phyloP scores from a whole-genome alignment of 2,329 filamentous ascomycete species.

The Nannizziopsis barbatae region DNA sequence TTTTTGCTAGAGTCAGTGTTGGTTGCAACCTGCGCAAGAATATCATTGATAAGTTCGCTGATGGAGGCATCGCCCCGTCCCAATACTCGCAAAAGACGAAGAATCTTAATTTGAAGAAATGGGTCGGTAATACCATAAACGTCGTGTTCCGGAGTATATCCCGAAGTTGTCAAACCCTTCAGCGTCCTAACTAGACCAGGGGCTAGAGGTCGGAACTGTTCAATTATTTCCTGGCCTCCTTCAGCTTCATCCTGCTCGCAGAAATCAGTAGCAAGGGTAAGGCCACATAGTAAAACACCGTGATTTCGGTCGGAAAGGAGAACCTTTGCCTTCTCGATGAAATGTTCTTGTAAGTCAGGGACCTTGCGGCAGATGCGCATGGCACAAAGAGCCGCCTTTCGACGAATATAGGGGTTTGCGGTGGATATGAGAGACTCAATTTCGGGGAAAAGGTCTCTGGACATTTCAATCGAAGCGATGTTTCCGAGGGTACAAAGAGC shows the following conservation, averaged over 20 bases:
- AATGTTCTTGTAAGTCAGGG: slow-evolving; percentile 92
- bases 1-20: slow-evolving; percentile 98
- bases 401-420: slow-evolving; percentile 93
- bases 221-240: slow-evolving; percentile 78
- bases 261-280: slow-evolving; percentile 81
- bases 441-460: slow-evolving; percentile 89
- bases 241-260: slow-evolving; percentile 93
- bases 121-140: slow-evolving; percentile 97
- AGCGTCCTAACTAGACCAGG: slow-evolving; percentile 76
- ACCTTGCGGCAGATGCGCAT: slow-evolving; percentile 99
- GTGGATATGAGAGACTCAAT: slow-evolving; percentile 86
- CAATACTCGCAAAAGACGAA: slow-evolving; percentile 73
- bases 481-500: slow-evolving; percentile 94
- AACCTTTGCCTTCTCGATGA: slow-evolving; percentile 82
- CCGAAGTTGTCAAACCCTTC: slow-evolving; percentile 85
- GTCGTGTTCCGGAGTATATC: slow-evolving; percentile 95
- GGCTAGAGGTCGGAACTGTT: slow-evolving; percentile 81
- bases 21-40: slow-evolving; percentile 89
- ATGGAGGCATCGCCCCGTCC: slow-evolving; percentile 75
- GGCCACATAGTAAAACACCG: slow-evolving; percentile 80
- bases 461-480: slow-evolving; percentile 97
- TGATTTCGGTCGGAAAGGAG: slow-evolving; percentile 89
- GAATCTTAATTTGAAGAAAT: slow-evolving; percentile 92
- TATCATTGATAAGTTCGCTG: slow-evolving; percentile 97
- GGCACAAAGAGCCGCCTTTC: slow-evolving; percentile 94